phyloP scores from a whole-genome alignment of 192 early-diverging fungal genomes.

The Backusella circina region DNA sequence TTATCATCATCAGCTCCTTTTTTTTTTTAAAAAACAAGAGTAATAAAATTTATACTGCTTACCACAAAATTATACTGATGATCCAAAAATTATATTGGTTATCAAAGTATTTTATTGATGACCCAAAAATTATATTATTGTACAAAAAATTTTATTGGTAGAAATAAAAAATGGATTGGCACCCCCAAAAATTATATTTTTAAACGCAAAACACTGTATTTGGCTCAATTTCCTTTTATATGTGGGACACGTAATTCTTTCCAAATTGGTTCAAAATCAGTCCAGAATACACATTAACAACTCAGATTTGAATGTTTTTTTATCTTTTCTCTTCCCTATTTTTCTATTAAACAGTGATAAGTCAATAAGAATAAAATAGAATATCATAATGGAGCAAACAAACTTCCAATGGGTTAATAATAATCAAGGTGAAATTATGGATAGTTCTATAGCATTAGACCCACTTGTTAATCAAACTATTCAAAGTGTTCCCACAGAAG shows the following conservation, averaged over 20 bases:
- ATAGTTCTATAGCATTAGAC: neutral
- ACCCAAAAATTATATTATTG: too few relatives aligned
- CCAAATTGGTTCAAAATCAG: neutral
- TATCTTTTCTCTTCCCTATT: neutral
- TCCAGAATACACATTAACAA: neutral
- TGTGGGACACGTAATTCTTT: neutral
- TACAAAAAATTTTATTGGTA: too few relatives aligned
- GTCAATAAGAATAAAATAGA: neutral
- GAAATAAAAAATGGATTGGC: too few relatives aligned
- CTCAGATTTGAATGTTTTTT: neutral
- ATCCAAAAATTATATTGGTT: too few relatives aligned
- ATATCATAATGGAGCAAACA: neutral
- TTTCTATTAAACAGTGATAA: neutral
- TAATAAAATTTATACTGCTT: too few relatives aligned
- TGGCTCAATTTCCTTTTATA: neutral
- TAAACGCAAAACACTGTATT: too few relatives aligned
- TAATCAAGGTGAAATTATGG: neutral
- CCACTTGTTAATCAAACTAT: neutral
- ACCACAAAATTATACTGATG: too few relatives aligned
- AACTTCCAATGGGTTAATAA: neutral
- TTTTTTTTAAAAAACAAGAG: too few relatives aligned
- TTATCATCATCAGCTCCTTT: too few relatives aligned
- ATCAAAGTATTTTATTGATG: too few relatives aligned
- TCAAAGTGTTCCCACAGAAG: neutral
- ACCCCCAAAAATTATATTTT: too few relatives aligned